A percentile compares a stretch with the other conserved stretches of the same genome.
These are phyloP conservation scores for Fraxinus pennsylvanica DNA, from an alignment of 257 asterid species.

Conservation along the genomic window DNA sequence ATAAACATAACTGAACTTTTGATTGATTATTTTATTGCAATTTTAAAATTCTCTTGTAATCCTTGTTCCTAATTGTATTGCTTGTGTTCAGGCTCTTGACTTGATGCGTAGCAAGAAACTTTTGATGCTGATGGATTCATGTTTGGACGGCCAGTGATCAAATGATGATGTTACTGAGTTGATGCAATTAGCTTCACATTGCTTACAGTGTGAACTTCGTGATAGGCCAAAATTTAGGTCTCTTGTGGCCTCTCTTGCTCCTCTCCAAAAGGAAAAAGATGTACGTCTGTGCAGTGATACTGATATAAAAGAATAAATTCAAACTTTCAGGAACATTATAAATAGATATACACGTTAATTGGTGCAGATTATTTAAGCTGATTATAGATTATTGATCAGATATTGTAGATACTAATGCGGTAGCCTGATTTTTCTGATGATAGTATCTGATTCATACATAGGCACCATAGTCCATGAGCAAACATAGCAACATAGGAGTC, in stretches of 20 bases:
- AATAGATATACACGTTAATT: not conserved
- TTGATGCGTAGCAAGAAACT: slow-evolving; percentile 46
- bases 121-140: slow-evolving; percentile 48
- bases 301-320: not conserved
- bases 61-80: not conserved
- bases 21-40: not conserved
- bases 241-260: slow-evolving; percentile 38
- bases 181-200: slow-evolving; percentile 42
- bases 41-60: not conserved
- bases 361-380: too few species aligned
- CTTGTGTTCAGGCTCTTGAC: slow-evolving; percentile 47
- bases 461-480: too few species aligned
- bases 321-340: too few species aligned
- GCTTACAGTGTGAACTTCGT: slow-evolving; percentile 51
- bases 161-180: slow-evolving; percentile 45
- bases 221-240: slow-evolving; percentile 48
- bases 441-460: too few species aligned
- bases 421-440: too few species aligned
- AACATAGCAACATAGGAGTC: not conserved
- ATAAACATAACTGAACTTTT: not conserved
- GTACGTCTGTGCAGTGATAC: slow-evolving; percentile 21
- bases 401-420: too few species aligned
- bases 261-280: slow-evolving; percentile 45
- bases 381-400: too few species aligned
- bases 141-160: slow-evolving; percentile 50